Conservation (phyloP, 164 flowering plant genomes). For the grape (Vitis vinifera) region DNA sequence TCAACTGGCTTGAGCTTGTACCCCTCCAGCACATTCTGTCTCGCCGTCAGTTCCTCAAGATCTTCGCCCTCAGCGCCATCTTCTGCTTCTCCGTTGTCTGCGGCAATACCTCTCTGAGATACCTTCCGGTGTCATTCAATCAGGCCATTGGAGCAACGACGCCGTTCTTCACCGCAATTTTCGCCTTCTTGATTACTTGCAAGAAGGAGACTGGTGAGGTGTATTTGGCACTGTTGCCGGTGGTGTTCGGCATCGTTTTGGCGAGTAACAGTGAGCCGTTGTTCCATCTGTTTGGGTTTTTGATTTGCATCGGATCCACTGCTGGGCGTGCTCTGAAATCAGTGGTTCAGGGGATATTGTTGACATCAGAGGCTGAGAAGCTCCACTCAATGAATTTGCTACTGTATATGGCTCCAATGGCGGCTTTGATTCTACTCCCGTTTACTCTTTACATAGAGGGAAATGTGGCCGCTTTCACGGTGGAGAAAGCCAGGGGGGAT, state of each 20-base stretch:
- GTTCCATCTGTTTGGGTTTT: constrained; percentile 79
- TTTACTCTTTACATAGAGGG: constrained; percentile 80
- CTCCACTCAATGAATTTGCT: constrained; percentile 91
- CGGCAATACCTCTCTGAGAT: constrained; percentile 82
- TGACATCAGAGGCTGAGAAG: constrained; percentile 77
- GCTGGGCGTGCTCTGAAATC: constrained; percentile 90
- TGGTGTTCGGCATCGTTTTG: constrained; percentile 78
- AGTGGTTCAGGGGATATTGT: constrained; percentile 80
- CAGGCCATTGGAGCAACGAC: constrained; percentile 96
- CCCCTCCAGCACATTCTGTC: constrained; percentile 70
- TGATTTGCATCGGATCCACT: constrained; percentile 78
- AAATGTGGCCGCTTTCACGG: constrained; percentile 57
- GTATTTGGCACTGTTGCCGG: constrained; percentile 77
- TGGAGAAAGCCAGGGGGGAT: constrained; percentile 61
- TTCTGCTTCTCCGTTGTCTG: constrained; percentile 94
- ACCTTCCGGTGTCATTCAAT: constrained; percentile 86
- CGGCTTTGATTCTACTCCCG: constrained; percentile 72
- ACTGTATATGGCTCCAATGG: constrained; percentile 96
- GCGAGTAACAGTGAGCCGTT: constrained; percentile 90
- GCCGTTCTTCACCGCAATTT: constrained; percentile 93
- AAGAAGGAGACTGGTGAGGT: constrained; percentile 71
- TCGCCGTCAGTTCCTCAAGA: constrained; percentile 70
- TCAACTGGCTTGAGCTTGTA: constrained; percentile 55
- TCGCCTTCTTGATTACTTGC: constrained; percentile 82
- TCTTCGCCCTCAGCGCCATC: constrained; percentile 59